Base-by-base conservation (phyloP, 805 yeast genomes). In the Myxozyma monticola region DNA sequence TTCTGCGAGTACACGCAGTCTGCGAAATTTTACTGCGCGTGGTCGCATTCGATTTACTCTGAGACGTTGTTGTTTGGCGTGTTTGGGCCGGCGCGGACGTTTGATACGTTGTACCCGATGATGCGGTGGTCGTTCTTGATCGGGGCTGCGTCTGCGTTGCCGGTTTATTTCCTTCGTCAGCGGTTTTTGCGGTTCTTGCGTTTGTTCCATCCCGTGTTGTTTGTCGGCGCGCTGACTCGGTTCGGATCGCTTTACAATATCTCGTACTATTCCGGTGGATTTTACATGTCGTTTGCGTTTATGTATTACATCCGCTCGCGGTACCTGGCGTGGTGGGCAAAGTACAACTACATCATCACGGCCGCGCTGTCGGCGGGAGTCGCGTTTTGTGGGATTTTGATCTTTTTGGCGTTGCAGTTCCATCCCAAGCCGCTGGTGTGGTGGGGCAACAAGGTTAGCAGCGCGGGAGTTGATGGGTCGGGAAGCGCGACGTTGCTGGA, bases 181-280 rank as follows among this genome's bases (percentile, higher is more conserved):
- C 29, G 29, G 6, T 26, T 26, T 26, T 26, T 26, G 29, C 29
- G 29, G 10, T 26, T 7, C 10, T 65, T 71, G 31, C 65, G 62
- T 56, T 74, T 75, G 56, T 68, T 83, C 58, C 83, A 82, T 54
- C 87, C 89, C 0, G 81, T 83, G 9, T 83, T 86, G 44, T 76
- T 85, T 60, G 70, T 75, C 17, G 77, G 79, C 4, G 49, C 48
- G 9, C 20, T 45, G n/a, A 30, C 15, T 15, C 37, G 35, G n/a
- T 45, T 48, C 37, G 51, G 51, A 14, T 28, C 52, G 29, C 68
- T 77, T n/a, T 83, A 82, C 38, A 72, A 74, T 59, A 80, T 83
- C 59, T 89, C 91, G 8, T 90, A 91, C 35, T 83, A 85, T 31
- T 81, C 88, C 2, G 81, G 85, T 24, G 83, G 81, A 65, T 82